Percentiles rank a stretch among this genome's conserved stretches.
phyloP scores from a whole-genome alignment of 2,329 filamentous ascomycete species.

The Atkinsonella hypoxylon region DNA sequence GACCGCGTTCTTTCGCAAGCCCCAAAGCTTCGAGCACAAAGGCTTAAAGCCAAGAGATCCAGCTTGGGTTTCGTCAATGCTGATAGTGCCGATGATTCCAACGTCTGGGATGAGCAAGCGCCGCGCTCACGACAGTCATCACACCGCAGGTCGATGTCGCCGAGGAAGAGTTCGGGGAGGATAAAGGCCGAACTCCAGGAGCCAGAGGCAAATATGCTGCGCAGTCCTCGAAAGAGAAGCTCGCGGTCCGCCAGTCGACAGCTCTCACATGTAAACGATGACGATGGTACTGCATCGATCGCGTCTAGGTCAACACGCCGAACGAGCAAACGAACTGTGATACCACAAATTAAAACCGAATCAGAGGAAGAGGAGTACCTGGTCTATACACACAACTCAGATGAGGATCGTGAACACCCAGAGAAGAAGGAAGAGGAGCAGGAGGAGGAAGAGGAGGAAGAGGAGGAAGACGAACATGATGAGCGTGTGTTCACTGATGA shows the following conservation, averaged over 20 bases:
- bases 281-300: slow-evolving; percentile 27
- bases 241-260: slow-evolving; percentile 44
- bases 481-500: slow-evolving; percentile 68
- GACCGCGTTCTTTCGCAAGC: slow-evolving; percentile 68
- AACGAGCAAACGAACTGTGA: slow-evolving; percentile 33
- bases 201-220: slow-evolving; percentile 20
- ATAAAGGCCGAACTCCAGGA: slow-evolving; percentile 42
- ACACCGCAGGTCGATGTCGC: slow-evolving; percentile 40
- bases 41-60: slow-evolving; percentile 70
- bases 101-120: slow-evolving; percentile 49
- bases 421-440: background rate
- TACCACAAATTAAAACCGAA: slow-evolving; percentile 39
- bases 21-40: slow-evolving; percentile 60
- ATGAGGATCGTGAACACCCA: slow-evolving; percentile 35
- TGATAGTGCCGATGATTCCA: slow-evolving; percentile 53
- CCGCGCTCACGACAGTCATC: slow-evolving; percentile 35
- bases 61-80: slow-evolving; percentile 71
- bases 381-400: slow-evolving; percentile 34
- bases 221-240: slow-evolving; percentile 41
- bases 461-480: slow-evolving; percentile 38
- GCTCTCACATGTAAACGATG: slow-evolving; percentile 37
- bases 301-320: slow-evolving; percentile 33
- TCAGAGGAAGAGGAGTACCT: slow-evolving; percentile 18
- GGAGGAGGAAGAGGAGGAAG: slow-evolving; percentile 27
- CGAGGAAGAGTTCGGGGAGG: slow-evolving; percentile 40